Evolutionary conservation across 1,284 basidiomycete genomes (phyloP), one percentile per base, ranked within the genome.

Genomic region (Heterobasidion parviporum): DNA sequence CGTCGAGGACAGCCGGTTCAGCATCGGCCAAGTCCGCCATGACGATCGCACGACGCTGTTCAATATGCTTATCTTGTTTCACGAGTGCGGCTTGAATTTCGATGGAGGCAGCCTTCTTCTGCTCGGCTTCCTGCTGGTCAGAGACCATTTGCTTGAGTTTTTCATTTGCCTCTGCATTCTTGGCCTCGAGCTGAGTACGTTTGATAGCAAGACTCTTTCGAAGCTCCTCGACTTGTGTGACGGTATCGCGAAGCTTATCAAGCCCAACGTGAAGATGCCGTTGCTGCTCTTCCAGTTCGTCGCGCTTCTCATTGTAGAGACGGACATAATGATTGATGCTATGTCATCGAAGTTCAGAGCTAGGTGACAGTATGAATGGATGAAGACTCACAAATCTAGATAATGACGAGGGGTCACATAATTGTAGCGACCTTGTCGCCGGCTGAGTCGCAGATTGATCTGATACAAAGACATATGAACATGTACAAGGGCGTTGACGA

Each of bases 321-420:
- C 87, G 83, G 41, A 98, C 95, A 65, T 98, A 99, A 65, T 99
- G 95, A 62, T 97, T 92, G 72, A 99, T 96, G 67, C 93, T 95
- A 56, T 54, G 51, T 60, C 10, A 65, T 57, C 63, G 43, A 64
- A 53, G n/a, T 44, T 43, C 26, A 26, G 26, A 6, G 26, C 26
- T 26, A 26, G 3, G 26, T 6, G 26, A 56, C 26, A 15, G 7
- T n/a, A 45, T 50, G 46, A 32, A 16, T 20, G 36, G 60, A 48
- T 20, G 48, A 61, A 35, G n/a, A 80, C 92, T 81, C 68, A 95
- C 92, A 99, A 98, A 68, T 99, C 97, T 57, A 99, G 82, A 70
- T 98, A 98, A 71, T 98, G 96, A 18, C 98, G 85, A 0, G 97
- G 97, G 1, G 97, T 99, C n/a, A 96, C 91, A 68, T 98, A 92